Evolutionary conservation across 495 filamentous ascomycete species (phyloP).

Genomic region (Amphirosellinia nigrospora): DNA sequence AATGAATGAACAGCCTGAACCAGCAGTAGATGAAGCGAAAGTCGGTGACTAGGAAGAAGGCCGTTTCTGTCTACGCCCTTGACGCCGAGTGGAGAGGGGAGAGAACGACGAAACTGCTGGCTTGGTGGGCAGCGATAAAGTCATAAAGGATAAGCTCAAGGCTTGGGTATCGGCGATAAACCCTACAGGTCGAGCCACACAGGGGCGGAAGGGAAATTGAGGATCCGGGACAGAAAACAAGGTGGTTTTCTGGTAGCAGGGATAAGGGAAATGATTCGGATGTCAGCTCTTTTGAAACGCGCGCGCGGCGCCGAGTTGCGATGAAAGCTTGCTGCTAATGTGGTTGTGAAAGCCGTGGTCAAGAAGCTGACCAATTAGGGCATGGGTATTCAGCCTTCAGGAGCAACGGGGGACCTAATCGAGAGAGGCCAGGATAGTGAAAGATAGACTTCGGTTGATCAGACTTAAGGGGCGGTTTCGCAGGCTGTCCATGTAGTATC

Average conservation of each 20-base stretch:
- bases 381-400: background rate
- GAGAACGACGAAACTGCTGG: constrained; percentile 32
- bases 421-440: background rate
- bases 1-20: constrained; percentile 63
- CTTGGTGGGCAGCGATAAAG: constrained; percentile 47
- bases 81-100: constrained; percentile 40
- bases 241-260: constrained; percentile 18
- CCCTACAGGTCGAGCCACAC: constrained; percentile 27
- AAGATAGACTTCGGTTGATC: constrained; percentile 30
- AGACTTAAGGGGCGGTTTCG: constrained; percentile 48
- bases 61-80: constrained; percentile 44
- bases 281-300: constrained; percentile 46
- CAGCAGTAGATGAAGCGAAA: constrained; percentile 60
- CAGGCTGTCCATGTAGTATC: constrained; percentile 45
- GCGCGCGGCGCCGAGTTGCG: constrained; percentile 39
- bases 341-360: constrained; percentile 25
- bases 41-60: constrained; percentile 48
- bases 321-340: constrained; percentile 31
- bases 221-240: constrained; percentile 26
- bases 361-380: constrained; percentile 15
- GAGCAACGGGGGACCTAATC: constrained; percentile 10
- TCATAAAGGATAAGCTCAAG: constrained; percentile 49
- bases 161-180: constrained; percentile 30
- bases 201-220: constrained; percentile 29
- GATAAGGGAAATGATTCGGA: constrained; percentile 37